Base-by-base conservation (phyloP, 2,329 filamentous ascomycete genomes). In the Scedosporium apiospermum region DNA sequence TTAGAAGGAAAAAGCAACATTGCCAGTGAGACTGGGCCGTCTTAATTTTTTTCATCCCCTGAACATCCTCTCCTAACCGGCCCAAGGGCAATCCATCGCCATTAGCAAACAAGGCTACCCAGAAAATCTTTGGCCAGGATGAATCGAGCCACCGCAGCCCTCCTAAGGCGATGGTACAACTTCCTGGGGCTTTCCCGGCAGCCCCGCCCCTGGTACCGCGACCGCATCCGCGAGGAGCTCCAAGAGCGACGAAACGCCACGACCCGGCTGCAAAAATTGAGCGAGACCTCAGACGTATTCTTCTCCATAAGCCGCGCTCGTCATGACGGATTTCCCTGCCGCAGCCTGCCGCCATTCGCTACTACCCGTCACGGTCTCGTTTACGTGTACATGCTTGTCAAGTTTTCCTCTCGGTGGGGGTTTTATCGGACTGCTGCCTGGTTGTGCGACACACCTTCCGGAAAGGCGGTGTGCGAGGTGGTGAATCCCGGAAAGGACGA, bases 271-370 rank as follows among this genome's bases (percentile, higher is more conserved):
- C 63, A 70, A 59, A 73, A 68, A 60, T 67, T 79, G n/a, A 79
- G 77, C 69, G 77, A 80, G 65, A 74, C 75, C 4, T 71, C 77
- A 3, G 77, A 80, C 63, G 74, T 79, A 27, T 71, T 78, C 58
- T 79, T 77, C 68, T 69, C 71, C 23, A 70, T 77, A 60, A 74
- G 69, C 67, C 70, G 77, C 60, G 73, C 77, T 21, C 68, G 65
- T 2, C 69, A 76, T 64, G 76, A 78, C 66, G 75, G 74, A 3
- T 70, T 71, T 61, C 67, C 70, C 9, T 65, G 76, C 57, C 65
- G 70, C 1, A 65, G 60, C 6, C 57, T 75, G 27, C 71, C 72
- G 6, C 64, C 58, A 1, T 70, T 73, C 34, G 41, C 60, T 16
- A 6, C 49, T 30, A 62, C 65, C 6, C 23, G 30, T 6, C 69